A percentile compares a stretch with the other conserved stretches of the same genome.
phyloP scores from a whole-genome alignment of 305 asterid species.

The Fraxinus velutina region DNA sequence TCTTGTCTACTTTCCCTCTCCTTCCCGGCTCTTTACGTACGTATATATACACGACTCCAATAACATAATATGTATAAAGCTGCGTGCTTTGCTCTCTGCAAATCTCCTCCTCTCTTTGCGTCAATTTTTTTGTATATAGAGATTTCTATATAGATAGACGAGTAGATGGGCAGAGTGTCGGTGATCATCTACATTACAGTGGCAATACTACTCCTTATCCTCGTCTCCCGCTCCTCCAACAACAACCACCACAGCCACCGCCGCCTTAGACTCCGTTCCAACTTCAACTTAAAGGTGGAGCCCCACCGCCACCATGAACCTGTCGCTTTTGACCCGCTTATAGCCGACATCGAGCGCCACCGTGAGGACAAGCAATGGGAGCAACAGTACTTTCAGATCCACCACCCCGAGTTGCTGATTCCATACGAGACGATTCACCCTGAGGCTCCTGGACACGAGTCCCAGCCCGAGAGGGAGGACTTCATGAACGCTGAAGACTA shows the following conservation, averaged over 20 bases:
- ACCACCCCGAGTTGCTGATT: constrained; percentile 42
- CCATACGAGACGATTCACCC: constrained; percentile 28
- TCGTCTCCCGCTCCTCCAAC: constrained; percentile 69
- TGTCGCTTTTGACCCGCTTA: constrained; percentile 74
- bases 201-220: constrained; percentile 54
- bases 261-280: constrained; percentile 79
- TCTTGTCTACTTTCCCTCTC: not conserved
- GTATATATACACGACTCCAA: not conserved
- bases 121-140: not conserved
- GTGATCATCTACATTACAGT: constrained; percentile 62
- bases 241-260: constrained; percentile 38
- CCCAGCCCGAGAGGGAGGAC: constrained; percentile 96
- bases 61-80: not conserved
- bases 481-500: constrained; percentile 88
- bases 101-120: not conserved
- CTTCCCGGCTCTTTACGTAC: not conserved
- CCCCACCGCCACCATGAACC: constrained; percentile 41
- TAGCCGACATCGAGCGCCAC: constrained; percentile 76
- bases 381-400: constrained; percentile 49
- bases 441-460: constrained; percentile 53
- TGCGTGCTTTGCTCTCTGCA: not conserved
- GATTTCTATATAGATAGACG: constrained; percentile 21
- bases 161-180: constrained; percentile 69
- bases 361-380: constrained; percentile 91
- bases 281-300: constrained; percentile 55